phyloP scores from a whole-genome alignment of 2,329 filamentous ascomycete species.

The Fusarium nurragi region DNA sequence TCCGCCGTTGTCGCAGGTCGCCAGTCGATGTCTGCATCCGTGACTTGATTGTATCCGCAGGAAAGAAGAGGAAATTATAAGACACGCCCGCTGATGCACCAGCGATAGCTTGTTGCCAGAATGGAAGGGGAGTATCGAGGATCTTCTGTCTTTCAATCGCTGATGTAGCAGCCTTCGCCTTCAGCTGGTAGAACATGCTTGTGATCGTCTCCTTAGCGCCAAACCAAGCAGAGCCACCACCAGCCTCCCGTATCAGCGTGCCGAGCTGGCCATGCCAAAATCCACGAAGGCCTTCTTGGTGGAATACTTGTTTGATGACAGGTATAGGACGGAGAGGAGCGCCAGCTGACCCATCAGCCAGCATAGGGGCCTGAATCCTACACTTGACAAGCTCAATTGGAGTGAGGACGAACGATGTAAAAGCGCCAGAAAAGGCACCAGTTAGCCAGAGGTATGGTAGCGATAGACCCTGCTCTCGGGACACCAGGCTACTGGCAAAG shows the following conservation, averaged over 20 bases:
- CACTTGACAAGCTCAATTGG: constrained; percentile 98
- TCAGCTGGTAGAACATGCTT: constrained; percentile 71
- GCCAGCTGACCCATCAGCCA: constrained; percentile 53
- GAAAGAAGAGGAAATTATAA: constrained; percentile 98
- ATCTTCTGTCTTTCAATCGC: constrained; percentile 54
- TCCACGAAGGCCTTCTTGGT: constrained; percentile 80
- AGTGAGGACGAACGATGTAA: constrained; percentile 90
- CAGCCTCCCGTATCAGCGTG: constrained; percentile 92
- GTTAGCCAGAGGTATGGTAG: constrained; percentile 80
- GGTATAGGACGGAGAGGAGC: constrained; percentile 70
- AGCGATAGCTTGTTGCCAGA: constrained; percentile 88
- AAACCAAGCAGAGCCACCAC: constrained; percentile 95
- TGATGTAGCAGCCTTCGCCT: constrained; percentile 55
- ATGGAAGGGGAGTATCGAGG: constrained; percentile 67
- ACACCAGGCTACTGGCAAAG: constrained; percentile 61
- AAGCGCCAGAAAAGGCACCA: constrained; percentile 85
- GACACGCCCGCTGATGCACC: constrained; percentile 89
- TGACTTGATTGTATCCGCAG: constrained; percentile 96
- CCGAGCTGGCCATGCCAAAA: constrained; percentile 97
- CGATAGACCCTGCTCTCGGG: constrained; percentile 69
- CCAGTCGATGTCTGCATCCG: constrained; percentile 90
- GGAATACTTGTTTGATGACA: constrained; percentile 82
- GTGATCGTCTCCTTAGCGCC: constrained; percentile 86
- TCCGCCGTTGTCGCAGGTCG: constrained; percentile 63
- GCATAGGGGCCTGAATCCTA: constrained; percentile 85